Evolutionary conservation across 768 basidiomycete species (phyloP), one percentile per base, ranked within the genome.

Genomic region (Tricholoma furcatifolium): DNA sequence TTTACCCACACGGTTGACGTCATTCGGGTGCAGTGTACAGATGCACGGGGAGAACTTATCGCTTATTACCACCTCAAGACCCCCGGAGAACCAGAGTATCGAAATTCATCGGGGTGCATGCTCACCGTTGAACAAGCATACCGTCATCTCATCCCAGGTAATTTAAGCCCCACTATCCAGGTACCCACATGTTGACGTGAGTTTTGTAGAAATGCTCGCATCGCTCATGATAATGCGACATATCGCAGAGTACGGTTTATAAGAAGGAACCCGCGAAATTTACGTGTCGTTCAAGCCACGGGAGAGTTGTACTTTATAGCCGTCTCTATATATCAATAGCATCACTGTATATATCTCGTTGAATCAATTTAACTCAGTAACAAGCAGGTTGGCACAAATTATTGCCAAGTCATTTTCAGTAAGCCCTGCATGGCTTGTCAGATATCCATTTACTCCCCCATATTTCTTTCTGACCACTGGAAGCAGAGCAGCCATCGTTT

Each of bases 111-210:
- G 2, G 84, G 84, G 1, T 82, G 81, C 53, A 78, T 80, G 69
- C 67, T 88, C 43, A 83, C 79, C 24, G 74, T 88, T 17, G 83
- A 85, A 38, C 87, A 87, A 58, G 70, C 73, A 6, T 87, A 77
- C 47, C 74, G 72, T 2, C 70, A 81, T 47, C 70, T 87, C 38
- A 80, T 79, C 30, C 72, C 73, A 50, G 87, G 87, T 83, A 76
- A 51, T 84, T 86, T 83, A 77, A 67, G 45, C 49, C 41, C 0
- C 24, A 6, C 2, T 30, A 24, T 32, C 14, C n/a, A 9, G 15
- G 20, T 18, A 39, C 6, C 7, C 20, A 8, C 20, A 9, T n/a
- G 15, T 24, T 36, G 30, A 51, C 27, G 5, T 12, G 11, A 8
- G 6, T 18, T 31, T 21, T 31, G 18, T 18, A 57, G 52, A 54